Percentiles rank a stretch among this genome's conserved stretches.
These are phyloP conservation scores for Gossypium rotundifolium DNA, from an alignment of 345 rosid species.

Conservation along the genomic window DNA sequence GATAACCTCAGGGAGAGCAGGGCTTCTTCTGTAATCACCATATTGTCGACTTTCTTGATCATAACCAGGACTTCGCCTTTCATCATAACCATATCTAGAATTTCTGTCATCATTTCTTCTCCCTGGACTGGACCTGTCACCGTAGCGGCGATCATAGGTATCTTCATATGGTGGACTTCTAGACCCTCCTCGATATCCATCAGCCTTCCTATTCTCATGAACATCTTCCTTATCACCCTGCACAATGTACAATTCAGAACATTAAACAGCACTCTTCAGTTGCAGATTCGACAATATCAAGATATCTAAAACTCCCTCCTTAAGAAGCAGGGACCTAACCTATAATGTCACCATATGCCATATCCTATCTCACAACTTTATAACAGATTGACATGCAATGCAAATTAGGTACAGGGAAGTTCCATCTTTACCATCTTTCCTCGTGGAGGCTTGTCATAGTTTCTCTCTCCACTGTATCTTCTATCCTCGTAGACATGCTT, in stretches of 20 bases:
- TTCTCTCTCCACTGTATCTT: constrained; percentile 44
- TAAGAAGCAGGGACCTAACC: neutral
- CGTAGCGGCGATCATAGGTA: constrained; percentile 58
- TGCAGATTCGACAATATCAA: neutral
- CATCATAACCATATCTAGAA: constrained; percentile 39
- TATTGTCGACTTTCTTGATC: constrained; percentile 51
- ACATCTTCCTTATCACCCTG: constrained; percentile 75
- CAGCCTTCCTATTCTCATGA: constrained; percentile 39
- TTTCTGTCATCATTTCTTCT: constrained; percentile 55
- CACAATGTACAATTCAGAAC: constrained; percentile 6
- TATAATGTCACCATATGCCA: neutral
- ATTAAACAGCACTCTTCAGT: neutral
- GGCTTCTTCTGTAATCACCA: constrained; percentile 55
- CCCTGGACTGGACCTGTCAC: constrained; percentile 77
- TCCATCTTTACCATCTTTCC: constrained; percentile 43
- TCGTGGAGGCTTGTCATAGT: constrained; percentile 74
- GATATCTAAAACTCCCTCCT: neutral
- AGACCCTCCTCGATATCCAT: constrained; percentile 58
- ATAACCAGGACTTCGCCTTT: constrained; percentile 63
- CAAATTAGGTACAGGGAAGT: neutral
- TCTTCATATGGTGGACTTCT: constrained; percentile 87
- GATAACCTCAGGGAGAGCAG: constrained; percentile 64
- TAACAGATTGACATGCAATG: neutral
- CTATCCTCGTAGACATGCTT: constrained; percentile 67
- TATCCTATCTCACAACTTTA: neutral